phyloP scores from a whole-genome alignment of 495 filamentous ascomycete genomes.

The Tuber magnatum region DNA sequence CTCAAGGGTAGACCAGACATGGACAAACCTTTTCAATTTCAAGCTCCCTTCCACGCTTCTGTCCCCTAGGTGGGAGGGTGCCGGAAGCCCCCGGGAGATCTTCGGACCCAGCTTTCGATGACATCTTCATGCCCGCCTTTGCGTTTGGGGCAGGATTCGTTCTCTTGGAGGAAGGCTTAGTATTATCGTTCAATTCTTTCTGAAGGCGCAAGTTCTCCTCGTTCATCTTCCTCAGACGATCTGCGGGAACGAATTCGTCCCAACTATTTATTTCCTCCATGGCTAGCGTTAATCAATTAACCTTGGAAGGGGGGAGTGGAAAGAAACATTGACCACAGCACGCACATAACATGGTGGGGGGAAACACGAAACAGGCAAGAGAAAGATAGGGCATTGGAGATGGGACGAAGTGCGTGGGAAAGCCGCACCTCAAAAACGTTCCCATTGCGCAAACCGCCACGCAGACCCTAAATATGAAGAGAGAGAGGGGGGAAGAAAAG shows the following conservation, averaged over 20 bases:
- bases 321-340: neutral
- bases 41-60: conserved; percentile 54
- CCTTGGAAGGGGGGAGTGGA: neutral
- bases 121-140: conserved; percentile 33
- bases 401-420: neutral
- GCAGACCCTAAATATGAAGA: neutral
- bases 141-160: conserved; percentile 26
- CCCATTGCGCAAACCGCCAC: neutral
- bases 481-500: neutral
- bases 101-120: conserved; percentile 38
- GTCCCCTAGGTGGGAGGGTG: conserved; percentile 46
- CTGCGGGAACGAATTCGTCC: conserved; percentile 97
- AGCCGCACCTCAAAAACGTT: neutral
- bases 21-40: conserved; percentile 41
- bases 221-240: conserved; percentile 86
- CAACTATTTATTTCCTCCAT: conserved; percentile 51
- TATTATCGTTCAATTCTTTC: conserved; percentile 40
- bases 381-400: neutral
- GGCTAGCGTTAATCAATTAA: neutral
- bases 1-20: neutral
- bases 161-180: conserved; percentile 35
- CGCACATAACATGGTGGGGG: neutral
- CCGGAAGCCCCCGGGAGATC: conserved; percentile 46
- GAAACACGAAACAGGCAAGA: neutral
- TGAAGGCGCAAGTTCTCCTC: conserved; percentile 67